These are phyloP conservation scores for Trichoderma reesei DNA, from an alignment of 495 filamentous ascomycete species.

Conservation along the genomic window DNA sequence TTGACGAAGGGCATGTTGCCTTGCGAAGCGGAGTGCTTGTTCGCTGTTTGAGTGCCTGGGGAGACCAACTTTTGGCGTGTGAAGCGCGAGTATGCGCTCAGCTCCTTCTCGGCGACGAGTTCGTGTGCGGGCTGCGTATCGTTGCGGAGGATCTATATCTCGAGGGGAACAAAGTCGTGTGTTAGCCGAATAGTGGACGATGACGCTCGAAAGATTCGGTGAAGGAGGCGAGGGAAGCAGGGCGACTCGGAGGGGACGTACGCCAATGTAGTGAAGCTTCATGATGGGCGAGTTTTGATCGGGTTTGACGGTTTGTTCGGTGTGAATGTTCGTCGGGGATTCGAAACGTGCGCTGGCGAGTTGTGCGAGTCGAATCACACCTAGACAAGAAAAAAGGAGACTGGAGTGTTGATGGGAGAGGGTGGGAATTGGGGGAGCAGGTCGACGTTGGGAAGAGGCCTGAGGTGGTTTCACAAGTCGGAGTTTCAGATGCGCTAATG, in stretches of 20 bases:
- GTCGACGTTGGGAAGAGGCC: not conserved
- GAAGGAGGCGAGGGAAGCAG: slow-evolving; percentile 11
- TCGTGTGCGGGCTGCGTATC: slow-evolving; percentile 66
- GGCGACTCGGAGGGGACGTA: slow-evolving; percentile 33
- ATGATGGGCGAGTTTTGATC: slow-evolving; percentile 43
- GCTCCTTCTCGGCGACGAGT: slow-evolving; percentile 65
- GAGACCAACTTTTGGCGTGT: slow-evolving; percentile 54
- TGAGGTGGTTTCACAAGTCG: not conserved
- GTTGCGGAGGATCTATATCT: slow-evolving; percentile 70
- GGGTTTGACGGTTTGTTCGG: not conserved
- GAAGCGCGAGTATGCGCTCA: slow-evolving; percentile 73
- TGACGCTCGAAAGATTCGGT: not conserved
- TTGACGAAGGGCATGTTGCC: not conserved
- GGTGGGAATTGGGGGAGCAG: not conserved
- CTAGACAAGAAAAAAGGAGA: no score
- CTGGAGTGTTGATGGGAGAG: no score
- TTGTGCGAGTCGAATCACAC: not conserved
- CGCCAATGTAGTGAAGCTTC: slow-evolving; percentile 92
- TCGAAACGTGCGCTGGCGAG: not conserved
- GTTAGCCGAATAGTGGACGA: slow-evolving; percentile 10
- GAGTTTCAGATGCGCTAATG: slow-evolving; percentile 1
- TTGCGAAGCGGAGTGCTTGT: not conserved
- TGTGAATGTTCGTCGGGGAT: not conserved
- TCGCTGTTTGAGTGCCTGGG: not conserved
- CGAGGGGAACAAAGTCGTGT: not conserved